Conservation (phyloP, 1,284 basidiomycete genomes). For the Ganoderma sinense region DNA sequence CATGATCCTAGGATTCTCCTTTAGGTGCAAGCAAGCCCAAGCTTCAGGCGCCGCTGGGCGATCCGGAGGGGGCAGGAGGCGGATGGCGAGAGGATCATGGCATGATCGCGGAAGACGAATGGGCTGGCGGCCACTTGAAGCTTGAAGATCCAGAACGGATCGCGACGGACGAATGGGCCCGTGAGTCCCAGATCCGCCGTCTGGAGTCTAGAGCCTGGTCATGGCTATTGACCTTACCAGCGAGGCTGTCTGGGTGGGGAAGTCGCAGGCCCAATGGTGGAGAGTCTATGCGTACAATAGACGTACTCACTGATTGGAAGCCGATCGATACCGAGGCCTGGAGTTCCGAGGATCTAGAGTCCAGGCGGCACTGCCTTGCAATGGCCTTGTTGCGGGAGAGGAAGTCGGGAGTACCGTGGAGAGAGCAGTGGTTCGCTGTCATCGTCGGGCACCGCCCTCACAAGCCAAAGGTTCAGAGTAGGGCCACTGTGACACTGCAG, state of each 20-base stretch:
- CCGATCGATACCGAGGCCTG: background rate
- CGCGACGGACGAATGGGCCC: background rate
- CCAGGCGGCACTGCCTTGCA: background rate
- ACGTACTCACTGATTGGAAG: background rate
- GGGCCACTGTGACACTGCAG: background rate
- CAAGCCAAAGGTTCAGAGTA: background rate
- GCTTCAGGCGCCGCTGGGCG: background rate
- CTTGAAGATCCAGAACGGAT: background rate
- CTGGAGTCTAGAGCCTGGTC: background rate
- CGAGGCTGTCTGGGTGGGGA: background rate
- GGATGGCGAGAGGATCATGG: background rate
- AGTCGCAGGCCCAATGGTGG: background rate
- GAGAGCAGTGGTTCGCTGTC: background rate
- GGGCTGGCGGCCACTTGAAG: background rate
- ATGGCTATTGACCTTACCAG: background rate
- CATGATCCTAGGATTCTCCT: background rate
- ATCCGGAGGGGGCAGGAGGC: background rate
- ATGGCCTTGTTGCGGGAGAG: background rate
- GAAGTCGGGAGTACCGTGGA: background rate
- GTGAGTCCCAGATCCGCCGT: background rate
- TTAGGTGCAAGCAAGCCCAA: background rate
- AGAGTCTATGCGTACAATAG: background rate
- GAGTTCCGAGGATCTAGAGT: background rate
- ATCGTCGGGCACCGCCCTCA: background rate
- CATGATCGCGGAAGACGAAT: background rate